Evolutionary conservation across 345 rosid genomes (phyloP).

Genomic region (Brassica cretica): DNA sequence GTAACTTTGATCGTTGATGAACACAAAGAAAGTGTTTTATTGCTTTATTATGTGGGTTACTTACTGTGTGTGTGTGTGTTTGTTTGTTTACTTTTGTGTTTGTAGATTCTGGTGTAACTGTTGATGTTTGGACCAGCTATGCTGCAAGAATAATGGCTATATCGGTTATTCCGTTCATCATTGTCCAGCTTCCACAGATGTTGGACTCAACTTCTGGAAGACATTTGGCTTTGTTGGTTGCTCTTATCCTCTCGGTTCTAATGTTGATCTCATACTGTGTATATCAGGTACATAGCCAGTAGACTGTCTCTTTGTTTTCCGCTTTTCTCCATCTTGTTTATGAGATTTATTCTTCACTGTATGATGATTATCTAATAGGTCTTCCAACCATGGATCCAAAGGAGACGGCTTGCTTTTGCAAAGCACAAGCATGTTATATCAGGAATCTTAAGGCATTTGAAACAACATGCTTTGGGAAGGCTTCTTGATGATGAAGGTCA

Average conservation of each 20-base stretch:
- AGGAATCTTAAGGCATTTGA: conserved; percentile 67
- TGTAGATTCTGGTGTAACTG: conserved; percentile 71
- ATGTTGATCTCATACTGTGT: conserved; percentile 80
- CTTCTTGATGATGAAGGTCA: conserved; percentile 62
- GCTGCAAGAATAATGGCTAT: conserved; percentile 84
- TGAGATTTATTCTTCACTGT: conserved; percentile 23
- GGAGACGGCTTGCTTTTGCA: conserved; percentile 69
- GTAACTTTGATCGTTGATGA: not conserved
- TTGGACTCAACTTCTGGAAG: conserved; percentile 71
- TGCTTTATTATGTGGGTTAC: not conserved
- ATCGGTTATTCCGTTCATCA: conserved; percentile 78
- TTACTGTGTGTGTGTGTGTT: not conserved
- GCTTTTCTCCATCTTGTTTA: not conserved
- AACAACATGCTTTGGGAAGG: conserved; percentile 64
- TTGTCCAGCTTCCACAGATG: conserved; percentile 81
- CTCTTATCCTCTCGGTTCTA: conserved; percentile 51
- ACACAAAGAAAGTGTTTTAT: not conserved
- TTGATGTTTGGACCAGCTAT: conserved; percentile 76
- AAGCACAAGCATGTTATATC: conserved; percentile 77
- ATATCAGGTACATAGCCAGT: conserved; percentile 58
- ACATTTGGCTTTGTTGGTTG: conserved; percentile 65
- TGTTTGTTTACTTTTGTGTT: not conserved
- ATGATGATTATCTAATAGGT: conserved; percentile 36
- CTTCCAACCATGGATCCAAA: conserved; percentile 90
- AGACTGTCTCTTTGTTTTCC: no score